Conservation (phyloP, 345 rosid genomes). For the Bruguiera sexangula region DNA sequence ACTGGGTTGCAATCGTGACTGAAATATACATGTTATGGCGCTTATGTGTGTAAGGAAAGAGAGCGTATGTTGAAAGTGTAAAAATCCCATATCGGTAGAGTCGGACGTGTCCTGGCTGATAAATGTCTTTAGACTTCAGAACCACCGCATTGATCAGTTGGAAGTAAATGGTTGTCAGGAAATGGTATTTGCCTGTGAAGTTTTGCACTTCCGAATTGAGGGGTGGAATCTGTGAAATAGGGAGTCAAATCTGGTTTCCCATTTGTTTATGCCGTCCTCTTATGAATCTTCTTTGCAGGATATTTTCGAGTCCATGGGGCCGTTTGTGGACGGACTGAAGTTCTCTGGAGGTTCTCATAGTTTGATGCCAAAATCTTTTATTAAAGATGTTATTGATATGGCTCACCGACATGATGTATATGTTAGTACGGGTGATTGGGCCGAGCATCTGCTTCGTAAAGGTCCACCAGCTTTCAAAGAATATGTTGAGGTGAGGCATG, state of each 20-base stretch:
- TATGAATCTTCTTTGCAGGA: conserved; percentile 41
- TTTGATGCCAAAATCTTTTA: conserved; percentile 67
- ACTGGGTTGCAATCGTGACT: too few relatives aligned
- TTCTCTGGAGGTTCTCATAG: conserved; percentile 84
- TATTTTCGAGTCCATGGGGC: conserved; percentile 77
- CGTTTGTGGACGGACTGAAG: conserved; percentile 84
- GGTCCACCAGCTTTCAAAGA: conserved; percentile 79
- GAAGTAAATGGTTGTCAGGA: too few relatives aligned
- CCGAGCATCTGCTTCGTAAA: conserved; percentile 64
- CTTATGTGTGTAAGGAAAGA: too few relatives aligned
- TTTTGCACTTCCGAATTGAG: too few relatives aligned
- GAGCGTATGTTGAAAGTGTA: too few relatives aligned
- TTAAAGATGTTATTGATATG: conserved; percentile 59
- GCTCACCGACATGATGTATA: conserved; percentile 80
- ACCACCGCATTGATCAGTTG: too few relatives aligned
- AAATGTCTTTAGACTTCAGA: too few relatives aligned
- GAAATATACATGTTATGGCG: too few relatives aligned
- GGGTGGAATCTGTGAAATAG: too few relatives aligned
- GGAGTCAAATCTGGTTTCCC: not conserved
- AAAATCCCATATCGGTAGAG: too few relatives aligned
- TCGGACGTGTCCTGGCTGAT: too few relatives aligned
- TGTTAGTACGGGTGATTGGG: conserved; percentile 93
- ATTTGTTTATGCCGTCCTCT: not conserved
- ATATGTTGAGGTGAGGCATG: conserved; percentile 58
- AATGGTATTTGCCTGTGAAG: too few relatives aligned